Evolutionary conservation across 2,329 filamentous ascomycete genomes (phyloP).

Genomic region (Pseudocercospora crystallina): DNA sequence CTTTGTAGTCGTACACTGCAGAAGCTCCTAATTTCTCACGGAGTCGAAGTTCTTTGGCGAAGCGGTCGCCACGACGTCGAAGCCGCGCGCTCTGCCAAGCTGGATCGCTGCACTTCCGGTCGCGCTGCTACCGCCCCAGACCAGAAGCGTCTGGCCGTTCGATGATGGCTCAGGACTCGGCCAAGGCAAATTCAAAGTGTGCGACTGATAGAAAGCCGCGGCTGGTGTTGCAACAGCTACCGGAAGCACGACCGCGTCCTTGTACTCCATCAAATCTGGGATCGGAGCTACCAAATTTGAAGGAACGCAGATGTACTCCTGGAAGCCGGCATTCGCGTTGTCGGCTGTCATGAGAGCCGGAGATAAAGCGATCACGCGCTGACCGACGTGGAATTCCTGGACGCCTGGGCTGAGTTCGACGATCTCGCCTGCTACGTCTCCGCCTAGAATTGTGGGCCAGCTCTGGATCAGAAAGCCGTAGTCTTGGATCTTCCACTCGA

Average conservation of each 20-base stretch:
- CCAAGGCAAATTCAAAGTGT: slow-evolving; percentile 35
- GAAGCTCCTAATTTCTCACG: slow-evolving; percentile 31
- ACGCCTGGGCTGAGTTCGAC: slow-evolving; percentile 37
- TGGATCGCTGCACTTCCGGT: slow-evolving; percentile 37
- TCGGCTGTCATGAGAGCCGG: slow-evolving; percentile 16
- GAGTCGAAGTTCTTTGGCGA: slow-evolving; percentile 36
- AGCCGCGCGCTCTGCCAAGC: slow-evolving; percentile 37
- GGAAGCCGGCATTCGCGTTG: slow-evolving; percentile 33
- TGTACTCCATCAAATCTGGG: slow-evolving; percentile 40
- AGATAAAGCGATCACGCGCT: slow-evolving; percentile 37
- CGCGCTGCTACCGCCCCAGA: slow-evolving; percentile 40
- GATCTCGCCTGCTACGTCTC: slow-evolving; percentile 40
- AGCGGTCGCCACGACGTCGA: slow-evolving; percentile 35
- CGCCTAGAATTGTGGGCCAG: slow-evolving; percentile 39
- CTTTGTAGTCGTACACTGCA: slow-evolving; percentile 37
- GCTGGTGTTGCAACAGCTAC: slow-evolving; percentile 47
- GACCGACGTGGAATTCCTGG: slow-evolving; percentile 35
- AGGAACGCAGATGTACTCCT: slow-evolving; percentile 35
- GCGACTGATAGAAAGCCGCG: slow-evolving; percentile 42
- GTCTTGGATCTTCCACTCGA: slow-evolving; percentile 41
- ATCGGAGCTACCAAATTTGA: slow-evolving; percentile 39
- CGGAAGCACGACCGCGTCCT: slow-evolving; percentile 43
- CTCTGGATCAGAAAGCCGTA: slow-evolving; percentile 33
- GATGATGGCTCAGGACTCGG: slow-evolving; percentile 36
- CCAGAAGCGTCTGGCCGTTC: slow-evolving; percentile 40